These are phyloP conservation scores for Rhizophora mangle DNA, from an alignment of 345 rosid species.

Conservation along the genomic window DNA sequence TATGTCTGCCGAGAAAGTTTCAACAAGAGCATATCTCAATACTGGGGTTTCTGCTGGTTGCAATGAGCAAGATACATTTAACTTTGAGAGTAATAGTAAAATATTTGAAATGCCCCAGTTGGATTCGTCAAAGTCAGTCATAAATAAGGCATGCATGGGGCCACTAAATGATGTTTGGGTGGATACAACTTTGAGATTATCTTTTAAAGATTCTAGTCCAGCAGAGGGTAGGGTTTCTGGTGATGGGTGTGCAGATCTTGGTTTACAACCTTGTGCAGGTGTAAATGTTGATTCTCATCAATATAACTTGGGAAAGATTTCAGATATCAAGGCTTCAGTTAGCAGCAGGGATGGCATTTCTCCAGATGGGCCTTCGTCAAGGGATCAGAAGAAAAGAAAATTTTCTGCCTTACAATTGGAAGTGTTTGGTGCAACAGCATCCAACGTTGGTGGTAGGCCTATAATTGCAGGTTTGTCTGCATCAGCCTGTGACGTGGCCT, in stretches of 20 bases:
- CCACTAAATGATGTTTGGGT: conserved; percentile 32
- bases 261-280: conserved; percentile 17
- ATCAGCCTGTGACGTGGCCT: conserved; percentile 26
- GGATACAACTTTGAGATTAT: conserved; percentile 38
- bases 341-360: conserved; percentile 23
- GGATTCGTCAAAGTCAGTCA: conserved; percentile 35
- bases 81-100: conserved; percentile 11
- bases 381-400: conserved; percentile 33
- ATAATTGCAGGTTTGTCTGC: conserved; percentile 22
- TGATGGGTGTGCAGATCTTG: conserved; percentile 16
- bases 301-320: conserved; percentile 25
- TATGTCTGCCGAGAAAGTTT: conserved; percentile 23
- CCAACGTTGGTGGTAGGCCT: conserved; percentile 24
- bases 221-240: conserved; percentile 22
- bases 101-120: conserved; percentile 23
- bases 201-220: conserved; percentile 31
- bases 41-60: conserved; percentile 20
- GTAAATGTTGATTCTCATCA: conserved; percentile 16
- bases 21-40: conserved; percentile 23
- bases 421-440: conserved; percentile 25
- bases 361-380: conserved; percentile 24
- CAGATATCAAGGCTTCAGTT: conserved; percentile 28
- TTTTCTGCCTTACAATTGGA: conserved; percentile 29
- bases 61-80: conserved; percentile 25
- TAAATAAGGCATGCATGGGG: conserved; percentile 23